A percentile compares a stretch with the other conserved stretches of the same genome.
These are phyloP conservation scores for Cenchrus fungigraminus DNA, from an alignment of 176 grass and related monocot species.

Conservation along the genomic window DNA sequence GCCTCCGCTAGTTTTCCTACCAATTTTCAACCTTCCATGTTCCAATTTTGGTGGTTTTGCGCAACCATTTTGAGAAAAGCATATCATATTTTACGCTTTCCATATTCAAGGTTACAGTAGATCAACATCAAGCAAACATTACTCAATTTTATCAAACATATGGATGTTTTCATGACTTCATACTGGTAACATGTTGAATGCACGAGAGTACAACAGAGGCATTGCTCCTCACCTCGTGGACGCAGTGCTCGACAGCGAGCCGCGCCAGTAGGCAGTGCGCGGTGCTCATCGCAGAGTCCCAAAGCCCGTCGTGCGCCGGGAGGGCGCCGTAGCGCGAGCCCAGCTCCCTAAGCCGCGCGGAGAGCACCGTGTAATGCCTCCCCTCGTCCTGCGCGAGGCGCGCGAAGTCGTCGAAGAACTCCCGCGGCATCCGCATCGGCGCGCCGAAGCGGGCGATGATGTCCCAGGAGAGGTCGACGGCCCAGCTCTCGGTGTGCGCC, in stretches of 20 bases:
- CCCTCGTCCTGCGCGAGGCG: slow-evolving; percentile 79
- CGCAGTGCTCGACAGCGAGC: slow-evolving; percentile 85
- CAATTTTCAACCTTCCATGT: background rate
- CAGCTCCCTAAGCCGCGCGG: slow-evolving; percentile 63
- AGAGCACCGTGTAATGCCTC: slow-evolving; percentile 67
- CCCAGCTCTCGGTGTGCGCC: slow-evolving; percentile 95
- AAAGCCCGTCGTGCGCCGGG: slow-evolving; percentile 85
- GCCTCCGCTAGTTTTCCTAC: background rate
- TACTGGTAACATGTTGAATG: background rate
- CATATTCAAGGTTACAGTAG: background rate
- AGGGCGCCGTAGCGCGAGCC: slow-evolving; percentile 81
- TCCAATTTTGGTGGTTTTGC: background rate
- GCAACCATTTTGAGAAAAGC: background rate
- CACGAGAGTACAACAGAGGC: background rate
- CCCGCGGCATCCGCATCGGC: slow-evolving; percentile 60
- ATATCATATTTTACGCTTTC: background rate
- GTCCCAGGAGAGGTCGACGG: slow-evolving; percentile 94
- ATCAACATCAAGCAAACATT: background rate
- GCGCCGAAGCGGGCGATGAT: slow-evolving; percentile 83
- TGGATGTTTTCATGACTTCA: background rate
- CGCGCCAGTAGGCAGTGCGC: slow-evolving; percentile 72
- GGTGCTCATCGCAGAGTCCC: slow-evolving; percentile 83
- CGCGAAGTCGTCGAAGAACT: slow-evolving; percentile 87
- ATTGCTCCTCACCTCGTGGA: slow-evolving; percentile 67
- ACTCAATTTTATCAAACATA: background rate